Percentiles rank a stretch among this genome's conserved stretches.
These are phyloP conservation scores for Colletotrichum sp. DNA, from an alignment of 2,329 filamentous ascomycete genomes.

Conservation along the genomic window DNA sequence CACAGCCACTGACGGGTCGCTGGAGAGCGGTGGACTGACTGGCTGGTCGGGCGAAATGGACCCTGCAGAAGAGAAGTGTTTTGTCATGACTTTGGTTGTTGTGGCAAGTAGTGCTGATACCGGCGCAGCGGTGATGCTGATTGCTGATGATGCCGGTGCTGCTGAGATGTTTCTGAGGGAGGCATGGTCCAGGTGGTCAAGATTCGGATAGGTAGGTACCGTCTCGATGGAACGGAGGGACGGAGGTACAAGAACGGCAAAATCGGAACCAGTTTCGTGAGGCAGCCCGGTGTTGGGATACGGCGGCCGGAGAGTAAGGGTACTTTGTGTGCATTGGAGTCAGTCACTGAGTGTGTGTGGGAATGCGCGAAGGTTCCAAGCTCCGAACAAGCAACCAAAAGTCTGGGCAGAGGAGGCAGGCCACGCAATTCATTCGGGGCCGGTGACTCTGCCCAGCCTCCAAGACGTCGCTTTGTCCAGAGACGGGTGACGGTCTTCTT, in stretches of 20 bases:
- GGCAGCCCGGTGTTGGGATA: background rate
- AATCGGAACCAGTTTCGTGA: background rate
- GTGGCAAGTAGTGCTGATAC: background rate
- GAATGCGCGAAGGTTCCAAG: background rate
- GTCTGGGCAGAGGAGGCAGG: background rate
- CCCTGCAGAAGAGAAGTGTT: background rate
- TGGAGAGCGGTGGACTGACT: background rate
- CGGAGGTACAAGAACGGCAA: background rate
- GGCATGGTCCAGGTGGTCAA: background rate
- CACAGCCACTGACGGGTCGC: conserved; percentile 5
- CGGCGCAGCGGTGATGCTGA: background rate
- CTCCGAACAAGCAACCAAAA: background rate
- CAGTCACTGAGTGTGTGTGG: background rate
- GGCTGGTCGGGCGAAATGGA: background rate
- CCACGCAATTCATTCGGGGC: conserved; percentile 15
- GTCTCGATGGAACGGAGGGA: background rate
- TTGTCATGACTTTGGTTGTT: background rate
- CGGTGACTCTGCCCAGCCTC: conserved; percentile 21
- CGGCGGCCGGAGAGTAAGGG: background rate
- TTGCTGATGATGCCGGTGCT: background rate
- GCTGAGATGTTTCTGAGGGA: background rate
- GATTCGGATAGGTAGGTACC: background rate
- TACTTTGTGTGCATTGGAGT: background rate
- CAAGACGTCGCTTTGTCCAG: conserved; percentile 10
- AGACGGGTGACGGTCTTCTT: conserved; percentile 1